phyloP scores from a whole-genome alignment of 1,284 basidiomycete genomes.

The Trichosporon ovoides region DNA sequence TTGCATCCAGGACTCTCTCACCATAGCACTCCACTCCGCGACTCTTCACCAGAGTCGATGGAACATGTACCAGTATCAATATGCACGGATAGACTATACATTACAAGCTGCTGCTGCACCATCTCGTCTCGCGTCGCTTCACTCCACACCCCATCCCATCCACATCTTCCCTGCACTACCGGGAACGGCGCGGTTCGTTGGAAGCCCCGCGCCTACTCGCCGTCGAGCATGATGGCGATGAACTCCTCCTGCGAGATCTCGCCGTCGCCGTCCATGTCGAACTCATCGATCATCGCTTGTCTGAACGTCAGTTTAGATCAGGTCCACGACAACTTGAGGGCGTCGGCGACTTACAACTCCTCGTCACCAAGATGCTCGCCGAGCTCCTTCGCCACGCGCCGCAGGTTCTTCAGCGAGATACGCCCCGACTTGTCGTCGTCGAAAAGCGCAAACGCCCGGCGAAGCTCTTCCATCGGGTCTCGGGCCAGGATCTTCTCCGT shows the following conservation, averaged over 20 bases:
- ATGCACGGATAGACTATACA: background rate
- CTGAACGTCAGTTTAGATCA: constrained; percentile 50
- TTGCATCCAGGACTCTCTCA: too few species aligned
- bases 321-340: background rate
- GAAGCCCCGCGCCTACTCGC: constrained; percentile 59
- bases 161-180: too few species aligned
- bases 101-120: too few species aligned
- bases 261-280: constrained; percentile 96
- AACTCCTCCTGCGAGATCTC: constrained; percentile 72
- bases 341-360: constrained; percentile 80
- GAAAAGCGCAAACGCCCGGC: constrained; percentile 90
- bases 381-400: constrained; percentile 93
- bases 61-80: too few species aligned
- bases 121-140: too few species aligned
- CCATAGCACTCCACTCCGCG: too few species aligned
- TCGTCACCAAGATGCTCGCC: constrained; percentile 95
- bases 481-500: constrained; percentile 85
- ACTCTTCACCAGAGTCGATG: too few species aligned
- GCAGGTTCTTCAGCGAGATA: constrained; percentile 84
- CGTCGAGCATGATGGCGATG: constrained; percentile 89
- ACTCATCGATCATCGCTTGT: constrained; percentile 99
- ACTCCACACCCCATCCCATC: too few species aligned
- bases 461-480: constrained; percentile 94
- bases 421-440: constrained; percentile 95
- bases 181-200: too few species aligned